These are phyloP conservation scores for Sordaria brevicollis DNA, from an alignment of 495 filamentous ascomycete genomes.

Conservation along the genomic window DNA sequence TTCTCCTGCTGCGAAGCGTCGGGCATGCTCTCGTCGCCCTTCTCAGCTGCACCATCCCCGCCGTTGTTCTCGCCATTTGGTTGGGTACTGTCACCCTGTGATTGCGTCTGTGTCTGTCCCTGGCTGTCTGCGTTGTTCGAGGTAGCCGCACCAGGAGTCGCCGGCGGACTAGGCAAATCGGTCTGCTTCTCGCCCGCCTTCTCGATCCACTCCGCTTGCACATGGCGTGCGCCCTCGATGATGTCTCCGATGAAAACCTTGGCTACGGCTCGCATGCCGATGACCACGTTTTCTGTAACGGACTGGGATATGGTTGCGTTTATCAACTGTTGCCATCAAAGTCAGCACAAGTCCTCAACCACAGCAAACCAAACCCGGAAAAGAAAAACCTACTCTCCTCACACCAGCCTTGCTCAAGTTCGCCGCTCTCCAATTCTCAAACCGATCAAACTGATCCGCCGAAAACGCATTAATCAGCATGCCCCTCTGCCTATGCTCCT, in stretches of 20 bases:
- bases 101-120: not conserved
- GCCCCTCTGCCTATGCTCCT: conserved; percentile 50
- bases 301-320: conserved; percentile 87
- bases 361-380: not conserved
- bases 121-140: not conserved
- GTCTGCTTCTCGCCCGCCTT: conserved; percentile 40
- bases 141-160: conserved; percentile 1
- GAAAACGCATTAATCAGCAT: conserved; percentile 63
- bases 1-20: conserved; percentile 9
- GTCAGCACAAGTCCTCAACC: conserved; percentile 13
- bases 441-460: conserved; percentile 57
- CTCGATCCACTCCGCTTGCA: conserved; percentile 69
- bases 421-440: conserved; percentile 59
- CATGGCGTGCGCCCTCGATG: conserved; percentile 65
- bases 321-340: conserved; percentile 42
- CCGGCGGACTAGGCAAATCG: conserved; percentile 26
- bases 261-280: conserved; percentile 67
- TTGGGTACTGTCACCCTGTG: not conserved
- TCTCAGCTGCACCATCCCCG: not conserved
- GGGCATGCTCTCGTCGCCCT: not conserved
- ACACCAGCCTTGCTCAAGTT: conserved; percentile 42
- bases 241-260: conserved; percentile 81
- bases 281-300: conserved; percentile 65
- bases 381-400: conserved; percentile 29
- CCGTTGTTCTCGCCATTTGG: not conserved